Percentiles rank a stretch among this genome's conserved stretches.
Conservation (phyloP, 495 filamentous ascomycete species). For the Cudoniella acicularis region DNA sequence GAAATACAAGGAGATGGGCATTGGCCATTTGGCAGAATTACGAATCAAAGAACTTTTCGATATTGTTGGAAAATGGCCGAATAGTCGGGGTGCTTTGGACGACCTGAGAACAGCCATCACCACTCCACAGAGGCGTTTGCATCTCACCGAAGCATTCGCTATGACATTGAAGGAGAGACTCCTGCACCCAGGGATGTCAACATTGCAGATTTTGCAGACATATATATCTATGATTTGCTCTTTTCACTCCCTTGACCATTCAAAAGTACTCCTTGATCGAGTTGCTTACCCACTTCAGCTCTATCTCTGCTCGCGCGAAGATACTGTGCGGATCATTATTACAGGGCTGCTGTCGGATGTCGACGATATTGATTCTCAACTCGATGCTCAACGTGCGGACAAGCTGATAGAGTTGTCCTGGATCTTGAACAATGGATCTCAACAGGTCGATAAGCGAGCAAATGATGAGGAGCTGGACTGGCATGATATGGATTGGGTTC, state of each 20-base stretch:
- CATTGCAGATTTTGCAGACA: slow-evolving; percentile 78
- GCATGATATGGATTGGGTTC: slow-evolving; percentile 87
- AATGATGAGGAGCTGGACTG: slow-evolving; percentile 74
- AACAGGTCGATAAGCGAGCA: slow-evolving; percentile 38
- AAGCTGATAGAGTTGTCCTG: slow-evolving; percentile 70
- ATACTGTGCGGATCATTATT: slow-evolving; percentile 85
- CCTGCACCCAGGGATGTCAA: slow-evolving; percentile 85
- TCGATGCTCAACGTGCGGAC: slow-evolving; percentile 19
- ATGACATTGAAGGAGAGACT: slow-evolving; percentile 64
- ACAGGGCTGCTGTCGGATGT: slow-evolving; percentile 74
- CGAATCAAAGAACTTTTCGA: slow-evolving; percentile 84
- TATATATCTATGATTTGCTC: slow-evolving; percentile 92
- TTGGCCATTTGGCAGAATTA: slow-evolving; percentile 72
- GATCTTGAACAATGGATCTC: slow-evolving; percentile 62
- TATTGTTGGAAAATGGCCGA: slow-evolving; percentile 80
- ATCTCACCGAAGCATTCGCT: slow-evolving; percentile 70
- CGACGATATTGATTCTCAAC: slow-evolving; percentile 45
- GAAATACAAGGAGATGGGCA: slow-evolving; percentile 77
- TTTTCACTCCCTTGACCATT: slow-evolving; percentile 84
- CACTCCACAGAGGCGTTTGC: slow-evolving; percentile 50
- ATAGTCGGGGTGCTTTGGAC: slow-evolving; percentile 75
- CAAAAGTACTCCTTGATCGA: slow-evolving; percentile 84
- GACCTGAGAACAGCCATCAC: slow-evolving; percentile 59
- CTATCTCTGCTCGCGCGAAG: slow-evolving; percentile 90
- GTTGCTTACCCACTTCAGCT: slow-evolving; percentile 78